Conservation (phyloP, 768 basidiomycete species). For the Lactifluus piperatus region DNA sequence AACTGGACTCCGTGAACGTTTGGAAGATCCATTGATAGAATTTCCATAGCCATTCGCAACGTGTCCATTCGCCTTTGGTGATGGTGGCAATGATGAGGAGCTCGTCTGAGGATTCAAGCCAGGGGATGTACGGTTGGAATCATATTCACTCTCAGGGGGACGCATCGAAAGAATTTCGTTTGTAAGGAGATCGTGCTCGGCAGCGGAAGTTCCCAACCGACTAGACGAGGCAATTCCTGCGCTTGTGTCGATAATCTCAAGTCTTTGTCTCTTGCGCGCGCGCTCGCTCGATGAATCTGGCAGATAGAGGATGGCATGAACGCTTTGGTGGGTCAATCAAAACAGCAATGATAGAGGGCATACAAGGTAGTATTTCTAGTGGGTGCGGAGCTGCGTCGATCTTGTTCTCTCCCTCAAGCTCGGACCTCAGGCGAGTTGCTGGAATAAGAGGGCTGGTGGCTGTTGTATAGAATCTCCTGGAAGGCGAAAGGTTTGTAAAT, state of each 20-base stretch:
- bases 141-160: constrained; percentile 17
- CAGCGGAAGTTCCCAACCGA: constrained; percentile 20
- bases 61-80: constrained; percentile 17
- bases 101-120: constrained; percentile 11
- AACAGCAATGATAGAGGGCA: not conserved
- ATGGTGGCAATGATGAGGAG: constrained; percentile 9
- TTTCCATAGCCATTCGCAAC: constrained; percentile 29
- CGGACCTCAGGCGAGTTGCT: constrained; percentile 20
- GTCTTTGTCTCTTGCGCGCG: constrained; percentile 66
- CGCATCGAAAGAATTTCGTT: constrained; percentile 18
- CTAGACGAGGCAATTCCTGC: constrained; percentile 30
- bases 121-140: constrained; percentile 13
- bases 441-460: constrained; percentile 17
- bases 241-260: constrained; percentile 34
- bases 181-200: constrained; percentile 21
- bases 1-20: constrained; percentile 40
- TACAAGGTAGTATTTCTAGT: constrained; percentile 7
- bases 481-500: not conserved
- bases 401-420: constrained; percentile 20
- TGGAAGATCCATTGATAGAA: constrained; percentile 35
- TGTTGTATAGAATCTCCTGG: constrained; percentile 10
- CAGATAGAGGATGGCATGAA: not conserved
- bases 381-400: constrained; percentile 9
- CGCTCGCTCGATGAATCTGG: constrained; percentile 19
- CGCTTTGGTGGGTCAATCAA: not conserved